phyloP scores from a whole-genome alignment of 2,329 filamentous ascomycete genomes.

The Fusarium sterilihyphosum region DNA sequence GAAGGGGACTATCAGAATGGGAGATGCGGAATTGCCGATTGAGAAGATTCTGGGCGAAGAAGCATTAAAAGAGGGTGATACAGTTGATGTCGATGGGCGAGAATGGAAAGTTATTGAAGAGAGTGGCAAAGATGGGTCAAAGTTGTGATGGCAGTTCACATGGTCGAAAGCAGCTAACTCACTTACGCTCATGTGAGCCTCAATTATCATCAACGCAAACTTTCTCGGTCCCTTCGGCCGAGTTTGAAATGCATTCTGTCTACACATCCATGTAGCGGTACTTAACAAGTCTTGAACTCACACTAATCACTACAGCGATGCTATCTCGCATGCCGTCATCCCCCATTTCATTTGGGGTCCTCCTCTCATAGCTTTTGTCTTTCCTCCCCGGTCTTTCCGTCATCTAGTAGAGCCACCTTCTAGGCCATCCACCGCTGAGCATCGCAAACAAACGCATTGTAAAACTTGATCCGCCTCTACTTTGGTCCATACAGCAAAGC shows the following conservation, averaged over 20 bases:
- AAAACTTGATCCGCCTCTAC: constrained; percentile 2
- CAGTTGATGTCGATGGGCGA: constrained; percentile 38
- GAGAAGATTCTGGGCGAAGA: constrained; percentile 32
- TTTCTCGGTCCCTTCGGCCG: neutral
- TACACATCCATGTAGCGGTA: constrained; percentile 1
- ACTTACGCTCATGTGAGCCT: neutral
- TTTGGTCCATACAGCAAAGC: neutral
- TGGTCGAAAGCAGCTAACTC: neutral
- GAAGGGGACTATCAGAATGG: constrained; percentile 50
- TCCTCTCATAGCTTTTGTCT: constrained; percentile 4
- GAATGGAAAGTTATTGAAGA: constrained; percentile 50
- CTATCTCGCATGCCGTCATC: neutral
- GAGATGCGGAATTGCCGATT: constrained; percentile 49
- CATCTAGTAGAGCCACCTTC: constrained; percentile 18
- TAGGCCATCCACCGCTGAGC: constrained; percentile 11
- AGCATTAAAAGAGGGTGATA: constrained; percentile 22
- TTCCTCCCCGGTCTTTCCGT: constrained; percentile 2
- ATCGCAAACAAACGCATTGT: neutral
- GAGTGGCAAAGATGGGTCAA: neutral
- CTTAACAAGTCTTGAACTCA: constrained; percentile 2
- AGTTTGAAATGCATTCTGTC: constrained; percentile 23
- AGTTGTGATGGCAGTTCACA: neutral
- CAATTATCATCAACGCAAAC: neutral
- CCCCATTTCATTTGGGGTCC: neutral
- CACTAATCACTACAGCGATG: neutral